phyloP scores from a whole-genome alignment of 176 grass and related monocot species.

The Hsuehochloa calcarea region DNA sequence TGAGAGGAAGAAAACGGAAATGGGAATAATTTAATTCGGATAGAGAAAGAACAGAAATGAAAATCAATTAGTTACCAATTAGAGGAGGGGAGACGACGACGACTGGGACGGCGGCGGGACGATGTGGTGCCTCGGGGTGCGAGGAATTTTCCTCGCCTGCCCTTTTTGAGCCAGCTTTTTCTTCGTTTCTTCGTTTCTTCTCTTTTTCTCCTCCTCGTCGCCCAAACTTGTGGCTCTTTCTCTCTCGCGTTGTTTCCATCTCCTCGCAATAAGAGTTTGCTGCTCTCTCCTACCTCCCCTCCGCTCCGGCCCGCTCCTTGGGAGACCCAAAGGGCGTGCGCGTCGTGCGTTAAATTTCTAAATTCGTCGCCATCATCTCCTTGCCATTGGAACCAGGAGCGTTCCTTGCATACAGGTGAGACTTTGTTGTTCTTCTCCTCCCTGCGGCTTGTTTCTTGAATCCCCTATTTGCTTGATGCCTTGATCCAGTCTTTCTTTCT shows the following conservation, averaged over 20 bases:
- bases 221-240: not conserved
- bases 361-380: not conserved
- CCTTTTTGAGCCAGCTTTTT: not conserved
- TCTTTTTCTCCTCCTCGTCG: too few relatives aligned
- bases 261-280: constrained; percentile 22
- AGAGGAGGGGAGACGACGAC: not conserved
- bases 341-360: not conserved
- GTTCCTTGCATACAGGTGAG: not conserved
- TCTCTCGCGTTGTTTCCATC: not conserved
- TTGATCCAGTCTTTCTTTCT: not conserved
- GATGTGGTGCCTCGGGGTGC: constrained; percentile 42
- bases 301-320: constrained; percentile 5
- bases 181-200: not conserved
- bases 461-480: not conserved
- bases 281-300: not conserved
- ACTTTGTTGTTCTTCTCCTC: not conserved
- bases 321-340: constrained; percentile 32
- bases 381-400: constrained; percentile 18
- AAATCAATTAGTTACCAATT: too few relatives aligned
- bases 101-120: not conserved
- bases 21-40: too few relatives aligned
- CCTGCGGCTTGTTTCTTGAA: not conserved
- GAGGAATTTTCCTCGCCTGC: constrained; percentile 40
- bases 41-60: too few relatives aligned
- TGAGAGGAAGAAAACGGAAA: too few relatives aligned